Evolutionary conservation across 805 yeast genomes (phyloP).

Genomic region (Metschnikowia vanudenii): DNA sequence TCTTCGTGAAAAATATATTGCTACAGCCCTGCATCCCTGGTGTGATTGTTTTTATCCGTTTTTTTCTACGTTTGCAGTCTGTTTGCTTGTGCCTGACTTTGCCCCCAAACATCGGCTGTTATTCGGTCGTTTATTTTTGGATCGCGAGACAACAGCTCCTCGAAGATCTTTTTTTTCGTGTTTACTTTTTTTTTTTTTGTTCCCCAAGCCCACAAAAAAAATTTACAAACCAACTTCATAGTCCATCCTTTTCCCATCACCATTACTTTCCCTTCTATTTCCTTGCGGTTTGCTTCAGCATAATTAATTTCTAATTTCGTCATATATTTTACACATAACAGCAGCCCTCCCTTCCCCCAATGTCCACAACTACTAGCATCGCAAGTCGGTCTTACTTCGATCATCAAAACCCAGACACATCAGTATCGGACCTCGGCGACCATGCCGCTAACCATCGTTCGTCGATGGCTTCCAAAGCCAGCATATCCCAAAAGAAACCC

Average conservation of each 20-base stretch:
- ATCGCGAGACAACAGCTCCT: constrained; percentile 1
- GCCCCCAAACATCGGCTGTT: neutral
- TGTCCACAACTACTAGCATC: constrained; percentile 11
- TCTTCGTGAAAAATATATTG: neutral
- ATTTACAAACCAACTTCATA: neutral
- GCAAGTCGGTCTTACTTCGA: constrained; percentile 10
- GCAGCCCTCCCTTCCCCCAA: neutral
- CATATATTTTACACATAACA: neutral
- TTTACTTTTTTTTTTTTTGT: neutral
- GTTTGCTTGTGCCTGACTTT: neutral
- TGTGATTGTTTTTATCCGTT: neutral
- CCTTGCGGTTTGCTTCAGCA: neutral
- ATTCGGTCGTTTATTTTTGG: neutral
- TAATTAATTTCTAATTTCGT: neutral
- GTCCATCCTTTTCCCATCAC: neutral
- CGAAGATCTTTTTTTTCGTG: constrained; percentile 1
- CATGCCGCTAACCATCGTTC: constrained; percentile 2
- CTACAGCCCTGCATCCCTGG: neutral
- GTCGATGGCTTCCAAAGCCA: constrained; percentile 5
- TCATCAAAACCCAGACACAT: constrained; percentile 8
- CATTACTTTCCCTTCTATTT: neutral
- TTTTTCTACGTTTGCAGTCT: neutral
- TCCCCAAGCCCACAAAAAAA: neutral
- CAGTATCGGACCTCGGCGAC: constrained; percentile 10
- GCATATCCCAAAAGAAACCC: neutral